These are phyloP conservation scores for Coix lacrymajobi DNA, from an alignment of 176 grass and related monocot species.

Conservation along the genomic window DNA sequence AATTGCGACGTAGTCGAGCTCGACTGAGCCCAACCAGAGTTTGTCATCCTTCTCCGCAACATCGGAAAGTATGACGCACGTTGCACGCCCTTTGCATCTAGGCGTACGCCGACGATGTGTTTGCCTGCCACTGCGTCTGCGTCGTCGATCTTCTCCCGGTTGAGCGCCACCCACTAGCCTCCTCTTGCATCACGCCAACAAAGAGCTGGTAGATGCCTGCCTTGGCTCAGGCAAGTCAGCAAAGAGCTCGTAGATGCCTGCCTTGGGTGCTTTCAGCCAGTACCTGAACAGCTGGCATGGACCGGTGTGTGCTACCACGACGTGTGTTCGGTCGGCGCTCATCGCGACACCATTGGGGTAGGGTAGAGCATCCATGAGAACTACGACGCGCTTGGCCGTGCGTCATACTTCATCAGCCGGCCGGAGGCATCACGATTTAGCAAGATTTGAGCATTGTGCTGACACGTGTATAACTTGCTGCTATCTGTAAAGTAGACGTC, in stretches of 20 bases:
- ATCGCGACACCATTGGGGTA: neutral
- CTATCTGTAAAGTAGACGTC: neutral
- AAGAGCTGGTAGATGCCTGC: neutral
- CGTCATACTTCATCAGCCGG: neutral
- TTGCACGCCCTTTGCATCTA: too few relatives aligned
- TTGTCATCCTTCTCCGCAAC: neutral
- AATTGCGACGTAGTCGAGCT: neutral
- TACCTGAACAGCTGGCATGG: neutral
- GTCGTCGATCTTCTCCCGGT: neutral
- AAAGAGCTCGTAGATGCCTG: neutral
- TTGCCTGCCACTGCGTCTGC: too few relatives aligned
- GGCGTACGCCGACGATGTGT: too few relatives aligned
- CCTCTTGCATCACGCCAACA: neutral
- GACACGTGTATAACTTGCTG: neutral
- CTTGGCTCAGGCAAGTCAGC: neutral
- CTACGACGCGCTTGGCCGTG: neutral
- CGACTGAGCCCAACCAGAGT: slow-evolving; percentile 22
- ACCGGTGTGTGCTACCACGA: neutral
- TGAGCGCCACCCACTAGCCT: neutral
- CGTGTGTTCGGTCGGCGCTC: neutral
- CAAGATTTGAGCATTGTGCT: neutral
- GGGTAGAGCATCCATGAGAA: neutral
- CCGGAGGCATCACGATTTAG: neutral
- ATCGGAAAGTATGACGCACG: neutral
- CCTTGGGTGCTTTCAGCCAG: neutral